These are phyloP conservation scores for Tricholomella constricta DNA, from an alignment of 768 basidiomycete genomes.

Conservation along the genomic window DNA sequence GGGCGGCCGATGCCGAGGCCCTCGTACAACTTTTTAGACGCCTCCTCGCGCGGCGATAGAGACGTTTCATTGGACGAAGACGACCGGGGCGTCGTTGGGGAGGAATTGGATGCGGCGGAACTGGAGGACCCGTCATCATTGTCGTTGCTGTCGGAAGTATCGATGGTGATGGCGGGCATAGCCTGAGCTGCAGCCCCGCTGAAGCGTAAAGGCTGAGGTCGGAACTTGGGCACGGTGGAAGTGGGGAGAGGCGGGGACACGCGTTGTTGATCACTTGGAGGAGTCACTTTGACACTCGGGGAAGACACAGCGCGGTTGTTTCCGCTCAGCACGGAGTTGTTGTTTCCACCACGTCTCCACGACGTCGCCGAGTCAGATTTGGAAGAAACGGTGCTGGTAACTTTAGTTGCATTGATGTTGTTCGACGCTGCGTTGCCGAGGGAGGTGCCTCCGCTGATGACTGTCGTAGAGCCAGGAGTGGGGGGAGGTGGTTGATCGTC, in stretches of 20 bases:
- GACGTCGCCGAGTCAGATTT: constrained; percentile 80
- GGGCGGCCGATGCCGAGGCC: constrained; percentile 85
- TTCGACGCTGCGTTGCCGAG: constrained; percentile 56
- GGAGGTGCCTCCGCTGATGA: constrained; percentile 74
- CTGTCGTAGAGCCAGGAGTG: constrained; percentile 63
- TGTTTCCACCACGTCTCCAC: constrained; percentile 78
- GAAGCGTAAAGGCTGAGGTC: constrained; percentile 43
- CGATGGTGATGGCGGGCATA: constrained; percentile 58
- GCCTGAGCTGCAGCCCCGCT: constrained; percentile 51
- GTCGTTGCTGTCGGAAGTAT: constrained; percentile 53
- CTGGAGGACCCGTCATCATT: constrained; percentile 61
- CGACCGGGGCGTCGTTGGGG: constrained; percentile 77
- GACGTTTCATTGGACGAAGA: constrained; percentile 61
- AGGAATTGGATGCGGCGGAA: constrained; percentile 51
- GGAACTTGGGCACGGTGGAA: constrained; percentile 43
- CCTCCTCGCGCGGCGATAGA: constrained; percentile 86
- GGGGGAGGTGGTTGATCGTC: constrained; percentile 50
- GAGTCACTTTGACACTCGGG: constrained; percentile 72
- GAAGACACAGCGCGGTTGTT: constrained; percentile 61
- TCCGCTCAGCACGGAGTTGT: constrained; percentile 69
- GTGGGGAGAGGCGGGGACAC: constrained; percentile 49
- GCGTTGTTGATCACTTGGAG: constrained; percentile 55
- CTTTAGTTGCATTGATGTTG: constrained; percentile 26
- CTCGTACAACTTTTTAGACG: constrained; percentile 83
- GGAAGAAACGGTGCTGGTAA: constrained; percentile 49